Evolutionary conservation across 1,139 yeast species (phyloP).

Genomic region (Martiniozyma asiatica): DNA sequence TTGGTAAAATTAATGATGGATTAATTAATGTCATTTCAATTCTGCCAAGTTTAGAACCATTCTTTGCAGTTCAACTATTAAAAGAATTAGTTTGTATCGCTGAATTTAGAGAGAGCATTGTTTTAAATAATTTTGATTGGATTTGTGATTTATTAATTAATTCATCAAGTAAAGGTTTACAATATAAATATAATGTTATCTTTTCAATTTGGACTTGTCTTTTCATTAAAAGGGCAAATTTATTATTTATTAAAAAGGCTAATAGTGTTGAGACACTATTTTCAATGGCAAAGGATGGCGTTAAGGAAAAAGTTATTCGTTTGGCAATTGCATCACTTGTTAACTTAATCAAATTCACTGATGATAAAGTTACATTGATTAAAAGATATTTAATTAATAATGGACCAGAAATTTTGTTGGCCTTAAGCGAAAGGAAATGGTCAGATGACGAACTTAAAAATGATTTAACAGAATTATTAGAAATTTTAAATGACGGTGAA

Average conservation of each 20-base stretch:
- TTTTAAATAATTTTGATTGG: no score
- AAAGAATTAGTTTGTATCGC: conserved; percentile 15
- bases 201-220: conserved; percentile 78
- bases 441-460: conserved; percentile 83
- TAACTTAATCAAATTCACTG: conserved; percentile 35
- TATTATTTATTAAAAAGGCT: conserved; percentile 44
- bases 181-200: conserved; percentile 71
- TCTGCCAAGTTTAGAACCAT: no score
- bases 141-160: no score
- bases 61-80: no score
- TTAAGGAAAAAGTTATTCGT: conserved; percentile 85
- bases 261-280: conserved; percentile 44
- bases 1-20: no score
- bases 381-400: conserved; percentile 67
- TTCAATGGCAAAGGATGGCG: conserved; percentile 52
- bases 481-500: conserved; percentile 57
- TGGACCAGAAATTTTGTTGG: conserved; percentile 57
- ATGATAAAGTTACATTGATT: conserved; percentile 28
- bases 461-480: conserved; percentile 52
- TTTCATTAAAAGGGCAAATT: conserved; percentile 48
- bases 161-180: conserved; percentile 28
- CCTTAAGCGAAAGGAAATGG: conserved; percentile 78
- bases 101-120: no score
- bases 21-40: no score
- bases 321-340: conserved; percentile 64